A percentile compares a stretch with the other conserved stretches of the same genome.
Conservation (phyloP, 2,329 filamentous ascomycete species). For the Cladosporium cucumerinum region DNA sequence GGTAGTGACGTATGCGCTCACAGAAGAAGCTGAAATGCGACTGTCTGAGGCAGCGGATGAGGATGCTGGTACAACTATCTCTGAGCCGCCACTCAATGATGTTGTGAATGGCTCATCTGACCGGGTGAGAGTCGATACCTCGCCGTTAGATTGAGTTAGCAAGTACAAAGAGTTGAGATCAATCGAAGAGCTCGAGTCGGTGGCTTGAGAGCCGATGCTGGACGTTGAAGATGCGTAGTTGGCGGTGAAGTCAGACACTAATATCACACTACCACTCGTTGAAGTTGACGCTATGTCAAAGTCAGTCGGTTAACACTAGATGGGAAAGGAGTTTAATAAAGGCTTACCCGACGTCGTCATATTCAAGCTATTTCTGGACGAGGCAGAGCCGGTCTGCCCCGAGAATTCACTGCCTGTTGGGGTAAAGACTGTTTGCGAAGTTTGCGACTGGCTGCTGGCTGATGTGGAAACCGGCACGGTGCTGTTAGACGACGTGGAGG, state of each 20-base stretch:
- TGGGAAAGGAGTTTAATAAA: neutral
- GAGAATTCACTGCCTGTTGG: neutral
- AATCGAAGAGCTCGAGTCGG: constrained; percentile 7
- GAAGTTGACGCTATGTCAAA: constrained; percentile 20
- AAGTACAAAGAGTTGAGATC: constrained; percentile 21
- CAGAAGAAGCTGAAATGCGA: neutral
- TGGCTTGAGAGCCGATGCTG: neutral
- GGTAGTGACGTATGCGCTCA: constrained; percentile 5
- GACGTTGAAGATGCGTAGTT: constrained; percentile 10
- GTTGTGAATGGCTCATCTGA: constrained; percentile 26
- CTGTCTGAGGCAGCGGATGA: neutral
- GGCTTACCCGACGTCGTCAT: constrained; percentile 28
- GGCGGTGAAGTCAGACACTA: constrained; percentile 23
- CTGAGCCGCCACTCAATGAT: constrained; percentile 25
- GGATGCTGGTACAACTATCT: constrained; percentile 24
- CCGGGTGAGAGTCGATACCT: constrained; percentile 25
- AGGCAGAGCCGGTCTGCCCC: neutral
- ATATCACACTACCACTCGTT: constrained; percentile 20
- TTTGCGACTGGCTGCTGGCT: neutral
- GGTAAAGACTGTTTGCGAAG: neutral
- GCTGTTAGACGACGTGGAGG: constrained; percentile 12
- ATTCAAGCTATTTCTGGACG: constrained; percentile 17
- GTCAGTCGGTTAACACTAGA: constrained; percentile 13
- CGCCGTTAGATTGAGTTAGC: constrained; percentile 28
- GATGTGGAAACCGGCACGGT: constrained; percentile 1